phyloP scores from a whole-genome alignment of 441 rosid genomes.

The Bruguiera hainesii region DNA sequence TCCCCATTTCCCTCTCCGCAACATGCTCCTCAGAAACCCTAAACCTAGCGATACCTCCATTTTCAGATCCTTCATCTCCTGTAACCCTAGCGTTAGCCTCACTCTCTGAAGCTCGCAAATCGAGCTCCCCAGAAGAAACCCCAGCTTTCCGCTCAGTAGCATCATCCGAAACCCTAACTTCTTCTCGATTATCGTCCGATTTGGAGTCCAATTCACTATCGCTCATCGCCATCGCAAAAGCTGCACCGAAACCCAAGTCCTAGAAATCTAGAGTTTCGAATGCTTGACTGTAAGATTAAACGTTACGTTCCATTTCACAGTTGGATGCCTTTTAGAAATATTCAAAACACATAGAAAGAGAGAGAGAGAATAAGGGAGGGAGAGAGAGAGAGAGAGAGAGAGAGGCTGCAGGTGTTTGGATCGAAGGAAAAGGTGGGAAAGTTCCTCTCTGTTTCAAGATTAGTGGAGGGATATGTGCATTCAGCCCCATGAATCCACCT shows the following conservation, averaged over 20 bases:
- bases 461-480: neutral
- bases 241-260: slow-evolving; percentile 22
- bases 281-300: slow-evolving; percentile 2
- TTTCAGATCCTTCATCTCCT: slow-evolving; percentile 31
- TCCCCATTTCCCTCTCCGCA: slow-evolving; percentile 16
- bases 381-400: neutral
- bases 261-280: slow-evolving; percentile 15
- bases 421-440: slow-evolving; percentile 26
- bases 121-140: slow-evolving; percentile 28
- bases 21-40: slow-evolving; percentile 21
- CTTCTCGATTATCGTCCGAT: slow-evolving; percentile 13
- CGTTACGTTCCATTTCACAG: slow-evolving; percentile 32
- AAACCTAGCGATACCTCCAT: slow-evolving; percentile 16
- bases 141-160: slow-evolving; percentile 9
- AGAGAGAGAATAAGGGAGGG: neutral
- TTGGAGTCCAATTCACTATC: slow-evolving; percentile 29
- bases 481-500: neutral
- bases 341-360: neutral
- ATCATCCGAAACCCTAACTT: slow-evolving; percentile 30
- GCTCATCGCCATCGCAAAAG: slow-evolving; percentile 25
- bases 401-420: slow-evolving; percentile 21
- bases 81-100: slow-evolving; percentile 23
- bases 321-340: neutral
- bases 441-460: slow-evolving; percentile 2
- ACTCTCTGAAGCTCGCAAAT: slow-evolving; percentile 22